Evolutionary conservation across 495 filamentous ascomycete genomes (phyloP), one percentile per base, ranked within the genome.

Genomic region (Parmelia sp.): DNA sequence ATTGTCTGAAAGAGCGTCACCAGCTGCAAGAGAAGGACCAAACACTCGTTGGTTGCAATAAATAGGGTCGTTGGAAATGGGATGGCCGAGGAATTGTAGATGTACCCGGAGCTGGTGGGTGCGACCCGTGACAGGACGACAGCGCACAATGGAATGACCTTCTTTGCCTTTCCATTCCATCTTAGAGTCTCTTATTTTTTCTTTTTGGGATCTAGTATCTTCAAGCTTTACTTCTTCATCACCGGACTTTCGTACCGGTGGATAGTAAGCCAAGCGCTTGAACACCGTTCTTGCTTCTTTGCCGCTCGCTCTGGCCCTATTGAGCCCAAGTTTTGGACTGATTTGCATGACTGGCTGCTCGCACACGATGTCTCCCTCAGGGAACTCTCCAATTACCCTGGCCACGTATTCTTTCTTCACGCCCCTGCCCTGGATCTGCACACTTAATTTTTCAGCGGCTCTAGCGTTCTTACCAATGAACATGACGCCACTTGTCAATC

Each of bases 71-170:
- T 97, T 97, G 58, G 88, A 84, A 69, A 98, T 97, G 4, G 94
- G 95, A 70, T 98, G 89, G 12, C 94, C 94, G 15, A 98, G 77
- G 71, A 89, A 96, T 71, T 98, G 94, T 2, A 98, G 82, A 70
- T 98, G 94, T 15, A 98, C 95, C 31, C 94, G 84, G 25, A 98
- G 84, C 72, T 98, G 94, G 71, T 98, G 94, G 10, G 94, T 98
- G 57, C 94, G 85, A 0, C 94, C 94, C 0, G 94, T 98, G 27
- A 97, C 82, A 0, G 94, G 94, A 58, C 93, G 82, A 72, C 95
- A 97, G 68, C 93, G 88, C 33, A 98, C 92, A 66, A 98, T 93
- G 35, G 91, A 96, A 73, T 97, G 96, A 6, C 91, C 92, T 68
- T 90, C 68, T 35, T 63, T 62, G 15, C 55, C 29, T 64, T 70